Evolutionary conservation across 306 rosid species (phyloP), one percentile per base, ranked within the genome.

Genomic region (Alnus glutinosa): DNA sequence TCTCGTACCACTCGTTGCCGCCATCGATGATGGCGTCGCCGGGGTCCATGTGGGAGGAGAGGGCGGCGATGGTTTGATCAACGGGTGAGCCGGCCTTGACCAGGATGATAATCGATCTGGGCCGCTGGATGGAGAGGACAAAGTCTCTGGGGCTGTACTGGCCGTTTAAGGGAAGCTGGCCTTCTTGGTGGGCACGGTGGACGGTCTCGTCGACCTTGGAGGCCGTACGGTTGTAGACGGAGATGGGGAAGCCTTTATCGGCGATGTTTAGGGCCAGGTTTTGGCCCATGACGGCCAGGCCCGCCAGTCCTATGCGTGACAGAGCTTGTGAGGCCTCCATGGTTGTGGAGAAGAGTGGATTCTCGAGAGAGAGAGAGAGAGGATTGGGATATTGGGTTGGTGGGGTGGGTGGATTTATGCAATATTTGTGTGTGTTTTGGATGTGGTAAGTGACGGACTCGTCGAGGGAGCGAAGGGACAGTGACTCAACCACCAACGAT

Each of bases 201-300:
- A 92, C 88, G 46, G 98, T 92, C 81, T 94, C 97, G 72, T 94
- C 97, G 58, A 92, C 97, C 39, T 94, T 94, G 83, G 97, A 88
- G 42, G 93, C 52, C 0, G 97, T 87, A 61, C 98, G 97, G 77
- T 94, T 94, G 91, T 94, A 94, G 76, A 94, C 97, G 77, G 98
- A 94, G 90, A 94, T 92, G 0, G 98, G 97, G 85, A 92, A 92
- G 47, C 98, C 98, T 74, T 94, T 94, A 3, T 94, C 98, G 48
- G 97, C 98, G 78, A 92, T 88, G 89, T 94, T 94, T 39, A 94
- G 97, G 70, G 98, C 97, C 7, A 94, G 90, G 86, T 94, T 94
- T 76, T 94, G 98, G 85, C 98, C 98, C 98, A 94, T 94, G 0
- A 94, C 98, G 63, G 98, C 98, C 9, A 94, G 89, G 36, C 98